phyloP scores from a whole-genome alignment of 345 rosid genomes.

The Populus ilicifolia region DNA sequence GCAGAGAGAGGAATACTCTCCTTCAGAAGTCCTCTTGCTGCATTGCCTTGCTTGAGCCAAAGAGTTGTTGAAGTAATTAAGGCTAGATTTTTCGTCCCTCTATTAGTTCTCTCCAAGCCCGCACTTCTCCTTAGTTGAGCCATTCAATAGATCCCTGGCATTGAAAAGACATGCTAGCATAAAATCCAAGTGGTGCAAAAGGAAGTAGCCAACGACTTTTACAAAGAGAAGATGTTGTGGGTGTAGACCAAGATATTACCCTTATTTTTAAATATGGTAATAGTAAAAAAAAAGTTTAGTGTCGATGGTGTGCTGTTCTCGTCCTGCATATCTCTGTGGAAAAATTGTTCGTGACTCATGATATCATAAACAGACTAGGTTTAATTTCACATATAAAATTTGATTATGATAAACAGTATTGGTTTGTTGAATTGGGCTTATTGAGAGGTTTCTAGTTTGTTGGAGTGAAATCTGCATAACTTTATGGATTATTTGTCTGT shows the following conservation, averaged over 20 bases:
- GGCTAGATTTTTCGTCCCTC: neutral
- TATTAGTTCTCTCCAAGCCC: neutral
- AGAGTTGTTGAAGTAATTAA: neutral
- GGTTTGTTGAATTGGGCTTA: neutral
- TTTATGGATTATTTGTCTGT: neutral
- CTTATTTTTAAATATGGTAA: neutral
- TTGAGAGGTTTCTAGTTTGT: constrained; percentile 4
- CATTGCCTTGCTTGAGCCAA: neutral
- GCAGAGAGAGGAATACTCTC: neutral
- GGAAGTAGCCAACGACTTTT: neutral
- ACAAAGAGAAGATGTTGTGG: neutral
- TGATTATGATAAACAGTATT: neutral
- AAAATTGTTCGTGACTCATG: neutral
- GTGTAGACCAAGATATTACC: neutral
- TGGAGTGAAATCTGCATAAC: neutral
- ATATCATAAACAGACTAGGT: neutral
- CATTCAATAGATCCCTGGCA: neutral
- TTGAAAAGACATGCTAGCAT: neutral
- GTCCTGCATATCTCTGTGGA: neutral
- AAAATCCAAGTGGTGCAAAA: neutral
- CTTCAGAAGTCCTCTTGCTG: neutral
- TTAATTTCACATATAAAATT: neutral
- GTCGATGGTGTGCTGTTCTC: neutral
- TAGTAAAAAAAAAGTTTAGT: neutral
- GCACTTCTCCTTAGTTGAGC: neutral